Evolutionary conservation across 2,329 filamentous ascomycete species (phyloP).

Genomic region (Epichloe bromicola): DNA sequence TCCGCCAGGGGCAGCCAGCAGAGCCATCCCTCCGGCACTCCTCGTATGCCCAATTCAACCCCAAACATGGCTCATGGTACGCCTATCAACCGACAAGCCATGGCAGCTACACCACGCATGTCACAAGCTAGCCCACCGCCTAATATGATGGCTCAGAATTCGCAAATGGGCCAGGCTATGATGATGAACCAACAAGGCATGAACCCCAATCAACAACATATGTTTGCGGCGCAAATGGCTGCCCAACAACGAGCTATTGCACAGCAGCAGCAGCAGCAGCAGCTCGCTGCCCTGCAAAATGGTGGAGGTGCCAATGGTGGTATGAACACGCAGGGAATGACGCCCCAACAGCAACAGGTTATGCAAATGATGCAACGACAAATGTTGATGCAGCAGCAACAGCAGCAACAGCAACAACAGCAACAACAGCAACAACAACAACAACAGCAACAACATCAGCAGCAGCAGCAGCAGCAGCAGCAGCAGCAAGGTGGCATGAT

Average conservation of each 20-base stretch:
- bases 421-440: constrained; percentile 20
- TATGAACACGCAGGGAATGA: constrained; percentile 24
- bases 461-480: constrained; percentile 18
- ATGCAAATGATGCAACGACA: constrained; percentile 26
- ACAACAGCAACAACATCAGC: constrained; percentile 16
- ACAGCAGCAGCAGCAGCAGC: constrained; percentile 32
- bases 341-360: constrained; percentile 25
- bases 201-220: constrained; percentile 24
- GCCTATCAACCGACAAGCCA: constrained; percentile 39
- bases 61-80: constrained; percentile 49
- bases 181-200: constrained; percentile 38
- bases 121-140: constrained; percentile 49
- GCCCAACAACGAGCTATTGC: constrained; percentile 34
- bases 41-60: constrained; percentile 47
- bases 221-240: constrained; percentile 32
- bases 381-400: constrained; percentile 26
- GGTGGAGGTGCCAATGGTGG: constrained; percentile 21
- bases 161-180: constrained; percentile 39
- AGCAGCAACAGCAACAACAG: constrained; percentile 16
- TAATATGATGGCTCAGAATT: constrained; percentile 43
- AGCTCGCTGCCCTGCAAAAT: constrained; percentile 28
- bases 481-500: constrained; percentile 25
- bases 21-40: constrained; percentile 50
- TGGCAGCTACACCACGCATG: constrained; percentile 47
- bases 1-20: constrained; percentile 52